These are phyloP conservation scores for Raphanus hybrid DNA, from an alignment of 441 rosid genomes.

Conservation along the genomic window DNA sequence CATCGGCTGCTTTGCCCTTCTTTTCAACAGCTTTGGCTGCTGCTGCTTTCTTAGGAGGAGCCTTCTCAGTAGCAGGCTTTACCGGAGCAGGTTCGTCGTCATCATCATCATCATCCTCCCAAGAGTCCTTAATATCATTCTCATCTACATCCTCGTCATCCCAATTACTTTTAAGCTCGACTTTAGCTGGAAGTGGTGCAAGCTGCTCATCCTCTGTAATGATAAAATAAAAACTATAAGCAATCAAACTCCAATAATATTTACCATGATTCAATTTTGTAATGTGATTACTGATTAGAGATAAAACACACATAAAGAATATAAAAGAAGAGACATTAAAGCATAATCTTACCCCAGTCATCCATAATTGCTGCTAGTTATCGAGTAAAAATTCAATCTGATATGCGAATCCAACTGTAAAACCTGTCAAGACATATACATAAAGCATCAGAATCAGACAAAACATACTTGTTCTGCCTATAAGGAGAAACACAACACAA, in stretches of 20 bases:
- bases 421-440: slow-evolving; percentile 13
- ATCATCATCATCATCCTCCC: slow-evolving; percentile 96
- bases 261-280: background rate
- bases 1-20: slow-evolving; percentile 58
- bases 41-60: slow-evolving; percentile 50
- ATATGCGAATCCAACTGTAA: slow-evolving; percentile 6
- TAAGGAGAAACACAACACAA: background rate
- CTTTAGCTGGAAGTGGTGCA: slow-evolving; percentile 60
- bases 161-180: slow-evolving; percentile 64
- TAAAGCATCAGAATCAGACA: background rate
- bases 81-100: slow-evolving; percentile 63
- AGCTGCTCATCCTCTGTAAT: slow-evolving; percentile 74
- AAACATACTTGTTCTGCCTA: too few relatives aligned
- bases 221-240: slow-evolving; percentile 2
- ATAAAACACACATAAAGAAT: too few relatives aligned
- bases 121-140: slow-evolving; percentile 84
- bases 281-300: too few relatives aligned
- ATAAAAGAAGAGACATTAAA: background rate
- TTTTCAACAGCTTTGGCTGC: slow-evolving; percentile 52
- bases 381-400: background rate
- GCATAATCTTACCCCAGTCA: slow-evolving; percentile 41
- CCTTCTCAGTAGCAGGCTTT: slow-evolving; percentile 52
- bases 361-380: slow-evolving; percentile 29
- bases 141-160: slow-evolving; percentile 77
- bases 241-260: background rate